Conservation (phyloP, 352 stramenopile genomes). For the Pythium pyrilobum region DNA sequence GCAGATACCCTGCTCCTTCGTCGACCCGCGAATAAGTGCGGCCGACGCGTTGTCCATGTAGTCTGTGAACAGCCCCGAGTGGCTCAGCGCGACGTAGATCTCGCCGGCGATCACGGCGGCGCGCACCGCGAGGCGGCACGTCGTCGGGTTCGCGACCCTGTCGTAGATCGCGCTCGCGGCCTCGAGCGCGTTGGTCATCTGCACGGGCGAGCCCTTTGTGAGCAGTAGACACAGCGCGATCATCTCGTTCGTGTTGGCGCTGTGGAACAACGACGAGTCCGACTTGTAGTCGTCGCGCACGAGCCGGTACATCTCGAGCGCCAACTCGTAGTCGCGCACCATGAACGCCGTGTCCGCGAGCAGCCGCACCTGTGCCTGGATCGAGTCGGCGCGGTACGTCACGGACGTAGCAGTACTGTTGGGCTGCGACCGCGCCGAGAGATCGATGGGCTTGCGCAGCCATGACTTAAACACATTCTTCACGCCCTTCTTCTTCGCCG, state of each 20-base stretch:
- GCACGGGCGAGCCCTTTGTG: slow-evolving; percentile 68
- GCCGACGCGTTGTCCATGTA: slow-evolving; percentile 85
- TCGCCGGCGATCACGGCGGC: slow-evolving; percentile 72
- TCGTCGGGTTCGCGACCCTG: slow-evolving; percentile 40
- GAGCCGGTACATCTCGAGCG: slow-evolving; percentile 87
- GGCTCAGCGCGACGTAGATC: slow-evolving; percentile 70
- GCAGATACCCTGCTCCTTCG: slow-evolving; percentile 81
- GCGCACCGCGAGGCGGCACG: slow-evolving; percentile 54
- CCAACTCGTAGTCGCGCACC: slow-evolving; percentile 86
- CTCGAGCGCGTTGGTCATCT: slow-evolving; percentile 84
- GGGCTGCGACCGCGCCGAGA: slow-evolving; percentile 23
- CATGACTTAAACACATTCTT: slow-evolving; percentile 92
- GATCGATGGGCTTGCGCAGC: slow-evolving; percentile 85
- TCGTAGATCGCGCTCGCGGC: slow-evolving; percentile 58
- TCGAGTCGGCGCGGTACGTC: slow-evolving; percentile 78
- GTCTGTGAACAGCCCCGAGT: slow-evolving; percentile 74
- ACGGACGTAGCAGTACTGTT: slow-evolving; percentile 18
- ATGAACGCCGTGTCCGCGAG: slow-evolving; percentile 89
- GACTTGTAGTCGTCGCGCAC: slow-evolving; percentile 89
- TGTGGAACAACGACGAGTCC: slow-evolving; percentile 82
- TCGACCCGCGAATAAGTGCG: slow-evolving; percentile 75
- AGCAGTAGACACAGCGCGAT: slow-evolving; percentile 81
- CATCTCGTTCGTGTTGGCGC: slow-evolving; percentile 84
- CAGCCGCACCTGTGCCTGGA: slow-evolving; percentile 86
- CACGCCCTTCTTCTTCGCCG: slow-evolving; percentile 87